Conservation (phyloP, 768 basidiomycete genomes). For the Mycena belliarum region DNA sequence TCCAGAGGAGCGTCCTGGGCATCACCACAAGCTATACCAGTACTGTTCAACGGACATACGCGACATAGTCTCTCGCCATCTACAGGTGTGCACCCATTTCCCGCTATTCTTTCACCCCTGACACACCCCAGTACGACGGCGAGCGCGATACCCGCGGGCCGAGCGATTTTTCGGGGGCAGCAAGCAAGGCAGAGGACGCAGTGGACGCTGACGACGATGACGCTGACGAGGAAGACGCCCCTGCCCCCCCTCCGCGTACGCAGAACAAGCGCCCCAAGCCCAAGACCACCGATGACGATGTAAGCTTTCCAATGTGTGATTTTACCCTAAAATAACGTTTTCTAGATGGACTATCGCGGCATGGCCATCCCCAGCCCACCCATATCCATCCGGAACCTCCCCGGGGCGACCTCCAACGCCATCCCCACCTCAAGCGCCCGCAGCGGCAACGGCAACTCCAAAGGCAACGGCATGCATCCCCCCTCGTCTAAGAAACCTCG, state of each 20-base stretch:
- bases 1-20: constrained; percentile 75
- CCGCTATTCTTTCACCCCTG: constrained; percentile 10
- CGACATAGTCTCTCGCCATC: constrained; percentile 68
- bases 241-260: constrained; percentile 11
- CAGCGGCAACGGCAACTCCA: not conserved
- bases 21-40: constrained; percentile 80
- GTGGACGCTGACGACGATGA: constrained; percentile 44
- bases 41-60: constrained; percentile 75
- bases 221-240: constrained; percentile 42
- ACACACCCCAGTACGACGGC: constrained; percentile 44
- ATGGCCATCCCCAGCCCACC: constrained; percentile 21
- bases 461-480: constrained; percentile 10
- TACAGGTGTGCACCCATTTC: constrained; percentile 37
- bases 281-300: constrained; percentile 16
- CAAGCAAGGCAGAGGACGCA: constrained; percentile 29
- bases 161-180: constrained; percentile 44
- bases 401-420: not conserved
- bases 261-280: constrained; percentile 13
- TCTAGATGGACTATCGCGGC: constrained; percentile 16
- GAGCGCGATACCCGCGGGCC: constrained; percentile 50
- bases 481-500: constrained; percentile 17
- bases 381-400: constrained; percentile 17
- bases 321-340: too few relatives aligned
- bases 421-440: constrained; percentile 19
- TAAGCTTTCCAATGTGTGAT: constrained; percentile 5